A percentile compares a stretch with the other conserved stretches of the same genome.
phyloP scores from a whole-genome alignment of 805 yeast species.

The Isabelozyma rhagii region DNA sequence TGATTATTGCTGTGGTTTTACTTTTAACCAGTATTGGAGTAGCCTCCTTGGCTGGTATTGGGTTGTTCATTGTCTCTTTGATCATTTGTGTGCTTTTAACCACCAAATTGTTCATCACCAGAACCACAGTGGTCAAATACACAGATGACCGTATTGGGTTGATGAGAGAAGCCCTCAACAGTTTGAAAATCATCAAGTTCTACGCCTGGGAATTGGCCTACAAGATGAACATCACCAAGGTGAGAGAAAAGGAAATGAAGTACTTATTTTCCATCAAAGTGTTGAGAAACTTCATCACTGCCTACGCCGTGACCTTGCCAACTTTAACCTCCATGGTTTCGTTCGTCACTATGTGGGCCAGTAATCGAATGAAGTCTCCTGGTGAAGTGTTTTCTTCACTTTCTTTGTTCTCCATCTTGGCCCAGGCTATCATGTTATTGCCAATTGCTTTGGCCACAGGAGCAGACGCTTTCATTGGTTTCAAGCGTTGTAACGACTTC shows the following conservation, averaged over 20 bases:
- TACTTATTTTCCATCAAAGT: constrained; percentile 39
- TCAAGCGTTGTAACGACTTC: constrained; percentile 24
- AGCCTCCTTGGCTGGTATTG: constrained; percentile 39
- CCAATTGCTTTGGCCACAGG: constrained; percentile 45
- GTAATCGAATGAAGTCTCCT: constrained; percentile 35
- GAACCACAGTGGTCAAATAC: constrained; percentile 33
- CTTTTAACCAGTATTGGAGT: constrained; percentile 37
- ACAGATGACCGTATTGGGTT: constrained; percentile 42
- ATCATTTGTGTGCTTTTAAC: constrained; percentile 32
- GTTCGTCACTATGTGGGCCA: constrained; percentile 44
- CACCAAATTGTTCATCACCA: constrained; percentile 28
- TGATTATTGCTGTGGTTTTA: constrained; percentile 34
- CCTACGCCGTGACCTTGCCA: constrained; percentile 43
- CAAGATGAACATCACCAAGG: constrained; percentile 28
- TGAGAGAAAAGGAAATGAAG: constrained; percentile 39
- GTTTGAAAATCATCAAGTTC: constrained; percentile 42
- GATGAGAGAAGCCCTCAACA: constrained; percentile 40
- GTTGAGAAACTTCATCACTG: constrained; percentile 39
- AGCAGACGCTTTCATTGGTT: constrained; percentile 43
- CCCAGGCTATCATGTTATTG: constrained; percentile 41
- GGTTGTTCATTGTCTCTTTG: constrained; percentile 34
- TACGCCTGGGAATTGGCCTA: constrained; percentile 48
- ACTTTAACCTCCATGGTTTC: constrained; percentile 43
- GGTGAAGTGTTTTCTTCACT: constrained; percentile 42
- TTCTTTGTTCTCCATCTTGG: constrained; percentile 39